Conservation (phyloP, 108 stramenopile genomes). For the Cyclostephanos tholiformis region DNA sequence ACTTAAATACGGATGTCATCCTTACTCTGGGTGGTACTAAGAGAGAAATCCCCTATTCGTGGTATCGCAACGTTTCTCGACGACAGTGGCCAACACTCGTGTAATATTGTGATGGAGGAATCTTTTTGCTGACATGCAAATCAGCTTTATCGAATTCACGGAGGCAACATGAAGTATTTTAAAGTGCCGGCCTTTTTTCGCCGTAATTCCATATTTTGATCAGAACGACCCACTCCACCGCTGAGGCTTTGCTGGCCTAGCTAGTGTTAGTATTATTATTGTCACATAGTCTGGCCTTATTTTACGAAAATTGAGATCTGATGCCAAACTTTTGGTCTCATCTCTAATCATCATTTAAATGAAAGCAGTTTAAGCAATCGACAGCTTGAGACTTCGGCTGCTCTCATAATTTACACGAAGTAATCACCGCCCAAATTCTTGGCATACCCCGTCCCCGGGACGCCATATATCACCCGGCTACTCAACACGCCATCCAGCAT, state of each 20-base stretch:
- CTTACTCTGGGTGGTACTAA: constrained; percentile 34
- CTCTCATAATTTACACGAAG: constrained; percentile 60
- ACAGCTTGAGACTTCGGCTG: too few relatives aligned
- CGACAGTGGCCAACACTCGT: constrained; percentile 26
- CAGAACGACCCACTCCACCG: too few relatives aligned
- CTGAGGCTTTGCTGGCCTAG: too few relatives aligned
- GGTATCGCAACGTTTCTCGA: constrained; percentile 37
- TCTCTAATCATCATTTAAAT: too few relatives aligned
- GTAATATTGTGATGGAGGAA: not conserved
- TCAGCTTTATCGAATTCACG: not conserved
- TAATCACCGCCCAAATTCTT: constrained; percentile 88
- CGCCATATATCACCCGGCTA: constrained; percentile 75
- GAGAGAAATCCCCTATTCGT: constrained; percentile 37
- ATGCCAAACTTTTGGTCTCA: too few relatives aligned
- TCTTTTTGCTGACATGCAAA: not conserved
- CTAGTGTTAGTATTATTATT: too few relatives aligned
- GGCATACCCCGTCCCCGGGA: constrained; percentile 87
- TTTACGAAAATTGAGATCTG: too few relatives aligned
- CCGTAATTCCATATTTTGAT: too few relatives aligned
- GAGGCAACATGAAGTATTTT: not conserved
- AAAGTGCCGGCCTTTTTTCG: not conserved
- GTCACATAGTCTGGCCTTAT: too few relatives aligned
- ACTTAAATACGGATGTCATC: constrained; percentile 27
- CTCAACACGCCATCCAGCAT: constrained; percentile 88
- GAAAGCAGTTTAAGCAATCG: too few relatives aligned